A percentile compares a stretch with the other conserved stretches of the same genome.
phyloP scores from a whole-genome alignment of 73 alveolate species.

The Symbiodinium natans region DNA sequence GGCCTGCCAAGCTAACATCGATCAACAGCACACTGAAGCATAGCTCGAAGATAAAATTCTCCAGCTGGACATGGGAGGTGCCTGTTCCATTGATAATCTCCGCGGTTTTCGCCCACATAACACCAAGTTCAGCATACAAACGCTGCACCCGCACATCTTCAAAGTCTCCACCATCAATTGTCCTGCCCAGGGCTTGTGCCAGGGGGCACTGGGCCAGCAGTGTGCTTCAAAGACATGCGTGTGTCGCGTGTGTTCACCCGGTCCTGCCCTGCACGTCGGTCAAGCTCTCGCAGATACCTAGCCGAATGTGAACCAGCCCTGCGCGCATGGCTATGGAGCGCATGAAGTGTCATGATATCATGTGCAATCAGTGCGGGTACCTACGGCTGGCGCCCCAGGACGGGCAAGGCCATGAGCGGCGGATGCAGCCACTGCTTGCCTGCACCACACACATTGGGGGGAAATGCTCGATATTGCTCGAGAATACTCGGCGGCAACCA shows the following conservation, averaged over 20 bases:
- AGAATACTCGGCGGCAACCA: too few relatives aligned
- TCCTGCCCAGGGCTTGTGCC: neutral
- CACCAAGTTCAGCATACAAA: slow-evolving; percentile 10
- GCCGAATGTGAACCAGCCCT: neutral
- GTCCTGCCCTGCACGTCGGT: slow-evolving; percentile 32
- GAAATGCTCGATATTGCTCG: too few relatives aligned
- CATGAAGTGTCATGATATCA: too few relatives aligned
- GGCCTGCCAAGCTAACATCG: too few relatives aligned
- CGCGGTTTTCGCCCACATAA: neutral
- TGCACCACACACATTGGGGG: neutral
- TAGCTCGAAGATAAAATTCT: too few relatives aligned
- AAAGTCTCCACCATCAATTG: slow-evolving; percentile 10
- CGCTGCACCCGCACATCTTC: slow-evolving; percentile 46
- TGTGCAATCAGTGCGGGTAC: too few relatives aligned
- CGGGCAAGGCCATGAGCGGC: slow-evolving; percentile 1
- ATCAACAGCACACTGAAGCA: too few relatives aligned
- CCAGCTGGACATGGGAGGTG: too few relatives aligned
- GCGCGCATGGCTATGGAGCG: too few relatives aligned
- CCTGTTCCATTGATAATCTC: neutral
- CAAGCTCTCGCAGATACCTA: neutral
- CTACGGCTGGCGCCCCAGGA: neutral
- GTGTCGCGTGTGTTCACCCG: neutral
- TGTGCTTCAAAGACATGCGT: neutral
- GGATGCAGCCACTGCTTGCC: neutral
- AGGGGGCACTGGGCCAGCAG: neutral